Conservation (phyloP, 371 early-diverging fungal genomes). For the Apophysomyces ossiformis region DNA sequence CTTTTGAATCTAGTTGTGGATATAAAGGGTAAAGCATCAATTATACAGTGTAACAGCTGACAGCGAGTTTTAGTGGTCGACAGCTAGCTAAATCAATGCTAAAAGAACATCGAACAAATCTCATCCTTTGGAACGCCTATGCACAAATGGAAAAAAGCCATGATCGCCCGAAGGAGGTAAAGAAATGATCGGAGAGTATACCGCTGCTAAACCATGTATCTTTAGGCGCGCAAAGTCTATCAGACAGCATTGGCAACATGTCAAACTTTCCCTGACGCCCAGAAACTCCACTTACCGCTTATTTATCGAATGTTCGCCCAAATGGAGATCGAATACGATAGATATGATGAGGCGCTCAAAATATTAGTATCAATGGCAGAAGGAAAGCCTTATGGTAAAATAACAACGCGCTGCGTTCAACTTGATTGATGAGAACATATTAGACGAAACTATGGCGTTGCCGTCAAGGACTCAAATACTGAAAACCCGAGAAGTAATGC, state of each 20-base stretch:
- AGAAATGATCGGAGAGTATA: not conserved
- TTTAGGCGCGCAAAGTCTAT: conserved; percentile 74
- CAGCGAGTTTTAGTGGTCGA: conserved; percentile 45
- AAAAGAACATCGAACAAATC: conserved; percentile 60
- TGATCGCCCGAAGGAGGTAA: conserved; percentile 36
- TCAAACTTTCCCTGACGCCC: conserved; percentile 40
- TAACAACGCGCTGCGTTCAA: too few relatives aligned
- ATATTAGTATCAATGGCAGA: conserved; percentile 50
- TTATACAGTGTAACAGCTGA: conserved; percentile 11
- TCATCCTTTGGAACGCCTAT: conserved; percentile 71
- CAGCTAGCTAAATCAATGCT: conserved; percentile 62
- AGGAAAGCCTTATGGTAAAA: conserved; percentile 31
- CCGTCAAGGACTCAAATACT: conserved; percentile 21
- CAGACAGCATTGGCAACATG: conserved; percentile 60
- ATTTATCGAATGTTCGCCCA: conserved; percentile 64
- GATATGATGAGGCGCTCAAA: conserved; percentile 51
- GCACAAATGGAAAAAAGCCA: conserved; percentile 64
- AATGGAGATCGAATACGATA: conserved; percentile 54
- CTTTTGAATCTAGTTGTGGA: conserved; percentile 51
- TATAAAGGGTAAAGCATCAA: conserved; percentile 40
- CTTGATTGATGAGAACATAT: not conserved
- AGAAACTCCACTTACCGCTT: conserved; percentile 44
- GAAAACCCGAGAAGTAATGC: conserved; percentile 20
- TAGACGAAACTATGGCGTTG: not conserved
- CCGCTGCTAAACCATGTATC: not conserved